phyloP scores from a whole-genome alignment of 73 alveolate species.

The Halteria grandinella region DNA sequence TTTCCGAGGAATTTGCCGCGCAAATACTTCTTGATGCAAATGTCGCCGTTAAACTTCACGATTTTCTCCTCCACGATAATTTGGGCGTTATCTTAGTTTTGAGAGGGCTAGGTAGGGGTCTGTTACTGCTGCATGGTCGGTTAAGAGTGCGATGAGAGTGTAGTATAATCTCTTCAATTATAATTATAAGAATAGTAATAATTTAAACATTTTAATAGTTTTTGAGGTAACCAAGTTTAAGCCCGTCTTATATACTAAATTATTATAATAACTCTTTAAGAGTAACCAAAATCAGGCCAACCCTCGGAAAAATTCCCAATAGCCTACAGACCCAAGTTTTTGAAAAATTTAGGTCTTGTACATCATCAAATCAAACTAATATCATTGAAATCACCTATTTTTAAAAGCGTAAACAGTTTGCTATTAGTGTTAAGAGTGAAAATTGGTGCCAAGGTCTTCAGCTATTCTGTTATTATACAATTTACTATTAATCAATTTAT shows the following conservation, averaged over 20 bases:
- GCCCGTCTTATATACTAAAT: constrained; percentile 20
- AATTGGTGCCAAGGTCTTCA: background rate
- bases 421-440: background rate
- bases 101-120: constrained; percentile 31
- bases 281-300: constrained; percentile 45
- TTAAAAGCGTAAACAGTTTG: background rate
- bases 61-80: constrained; percentile 84
- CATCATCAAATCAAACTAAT: background rate
- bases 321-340: background rate
- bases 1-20: constrained; percentile 84
- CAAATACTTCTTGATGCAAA: constrained; percentile 70
- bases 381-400: background rate
- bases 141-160: background rate
- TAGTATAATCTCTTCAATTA: background rate
- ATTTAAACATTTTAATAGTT: too few relatives aligned
- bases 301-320: background rate
- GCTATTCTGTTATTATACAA: background rate
- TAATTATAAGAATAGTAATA: too few relatives aligned
- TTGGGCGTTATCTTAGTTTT: constrained; percentile 32
- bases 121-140: constrained; percentile 27
- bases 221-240: background rate
- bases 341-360: background rate
- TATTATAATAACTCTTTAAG: constrained; percentile 6
- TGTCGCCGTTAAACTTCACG: constrained; percentile 73
- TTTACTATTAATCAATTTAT: background rate